phyloP scores from a whole-genome alignment of 768 basidiomycete genomes.

The Phanerochaete carnosa region DNA sequence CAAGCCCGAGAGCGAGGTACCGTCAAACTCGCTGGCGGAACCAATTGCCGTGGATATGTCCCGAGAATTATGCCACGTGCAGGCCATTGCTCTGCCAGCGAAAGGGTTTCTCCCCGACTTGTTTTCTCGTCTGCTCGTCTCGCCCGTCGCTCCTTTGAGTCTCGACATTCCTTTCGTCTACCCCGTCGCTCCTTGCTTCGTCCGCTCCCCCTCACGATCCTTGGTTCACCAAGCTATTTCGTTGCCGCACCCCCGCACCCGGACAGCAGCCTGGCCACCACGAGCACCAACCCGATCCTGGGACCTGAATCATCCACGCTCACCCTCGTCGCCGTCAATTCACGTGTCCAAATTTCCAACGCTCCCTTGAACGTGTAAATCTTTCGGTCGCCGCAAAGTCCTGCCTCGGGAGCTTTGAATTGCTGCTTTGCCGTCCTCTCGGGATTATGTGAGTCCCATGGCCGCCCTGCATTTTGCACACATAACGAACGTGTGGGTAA shows the following conservation, averaged over 20 bases:
- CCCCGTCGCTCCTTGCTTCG: constrained; percentile 4
- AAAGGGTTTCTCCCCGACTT: constrained; percentile 1
- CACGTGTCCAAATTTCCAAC: background rate
- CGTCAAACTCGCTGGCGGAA: background rate
- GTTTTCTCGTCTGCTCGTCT: background rate
- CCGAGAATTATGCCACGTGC: constrained; percentile 5
- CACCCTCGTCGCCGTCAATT: background rate
- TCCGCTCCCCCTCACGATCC: constrained; percentile 2
- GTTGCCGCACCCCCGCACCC: background rate
- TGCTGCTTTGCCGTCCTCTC: background rate
- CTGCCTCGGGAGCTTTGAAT: background rate
- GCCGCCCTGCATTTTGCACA: background rate
- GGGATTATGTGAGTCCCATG: constrained; percentile 2
- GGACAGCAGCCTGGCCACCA: background rate
- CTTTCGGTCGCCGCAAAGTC: background rate
- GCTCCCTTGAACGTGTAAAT: background rate
- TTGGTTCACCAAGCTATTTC: background rate
- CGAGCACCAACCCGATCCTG: background rate
- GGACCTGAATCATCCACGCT: background rate
- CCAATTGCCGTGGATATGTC: constrained; percentile 5
- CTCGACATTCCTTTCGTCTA: background rate
- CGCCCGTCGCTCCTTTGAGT: background rate
- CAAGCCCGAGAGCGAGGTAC: background rate
- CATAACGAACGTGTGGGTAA: background rate
- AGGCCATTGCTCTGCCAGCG: constrained; percentile 3